Evolutionary conservation across 1,139 yeast genomes (phyloP), one percentile per base, ranked within the genome.

Genomic region (Pichia sp.): DNA sequence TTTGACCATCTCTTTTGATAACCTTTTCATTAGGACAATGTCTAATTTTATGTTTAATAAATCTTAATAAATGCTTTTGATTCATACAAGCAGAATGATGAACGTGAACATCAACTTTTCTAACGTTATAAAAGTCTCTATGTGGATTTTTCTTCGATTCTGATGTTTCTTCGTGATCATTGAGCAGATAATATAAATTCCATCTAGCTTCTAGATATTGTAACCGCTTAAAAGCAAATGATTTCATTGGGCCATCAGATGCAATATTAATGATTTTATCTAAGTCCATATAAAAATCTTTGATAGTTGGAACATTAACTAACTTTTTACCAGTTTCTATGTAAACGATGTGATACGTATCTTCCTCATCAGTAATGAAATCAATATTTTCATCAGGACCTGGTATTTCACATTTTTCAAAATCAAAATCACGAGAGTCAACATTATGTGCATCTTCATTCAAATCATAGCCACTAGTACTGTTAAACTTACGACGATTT

Each of bases 1-100:
- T 76, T 58, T 86, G 80, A 18, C 93, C 94, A 65, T 93, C 98
- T 68, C 98, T 82, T 65, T 76, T 82, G 41, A 93, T 91, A 15
- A 93, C 99, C 49, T 83, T 80, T 61, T 91, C 96, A 53, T 86
- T 75, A 1, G 95, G 91, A 57, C 66, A 74, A 63, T 84, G 78
- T 60, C 81, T 78, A 62, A 82, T 74, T 65, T 91, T 91, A 61
- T 88, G 86, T 64, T 93, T 93, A 63, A 93, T 93, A 62, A 86
- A 93, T 55, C 98, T 80, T 52, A 93, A 69, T 57, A 93, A 69
- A 65, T 93, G 98, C 64, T 93, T 93, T 63, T 93, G 98, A 59
- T 93, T 93, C 98, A 91, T 91, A 62, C 96, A 89, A 8, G 99
- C 99, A 13, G 96, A 85, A 62, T 93, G 98, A 62, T 93, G 99